These are phyloP conservation scores for Laetiporus sulphureus DNA, from an alignment of 1,284 basidiomycete species.

Conservation along the genomic window DNA sequence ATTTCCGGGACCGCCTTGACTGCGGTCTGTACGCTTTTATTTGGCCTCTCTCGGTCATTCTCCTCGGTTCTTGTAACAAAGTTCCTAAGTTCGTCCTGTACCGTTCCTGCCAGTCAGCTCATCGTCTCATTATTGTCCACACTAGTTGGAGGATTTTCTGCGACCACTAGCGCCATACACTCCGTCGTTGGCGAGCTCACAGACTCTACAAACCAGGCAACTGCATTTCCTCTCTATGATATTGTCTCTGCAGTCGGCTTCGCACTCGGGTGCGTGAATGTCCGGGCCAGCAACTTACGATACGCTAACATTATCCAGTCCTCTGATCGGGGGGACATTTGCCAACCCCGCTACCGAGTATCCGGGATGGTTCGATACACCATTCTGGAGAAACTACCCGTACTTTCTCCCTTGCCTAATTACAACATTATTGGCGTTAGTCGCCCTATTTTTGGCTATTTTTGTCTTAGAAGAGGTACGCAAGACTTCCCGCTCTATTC, in stretches of 20 bases:
- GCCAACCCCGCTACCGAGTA: conserved; percentile 45
- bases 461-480: conserved; percentile 50
- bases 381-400: conserved; percentile 43
- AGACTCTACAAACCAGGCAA: conserved; percentile 54
- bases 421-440: conserved; percentile 26
- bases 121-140: not conserved
- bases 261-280: conserved; percentile 43
- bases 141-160: conserved; percentile 39
- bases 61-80: conserved; percentile 38
- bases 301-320: conserved; percentile 30
- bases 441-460: conserved; percentile 33
- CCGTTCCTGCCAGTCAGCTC: not conserved
- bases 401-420: conserved; percentile 55
- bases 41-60: conserved; percentile 51
- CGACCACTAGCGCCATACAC: conserved; percentile 55
- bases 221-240: conserved; percentile 56
- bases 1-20: conserved; percentile 46
- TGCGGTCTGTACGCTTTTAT: conserved; percentile 39
- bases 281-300: not conserved
- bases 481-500: too few species aligned
- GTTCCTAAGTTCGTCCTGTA: conserved; percentile 25
- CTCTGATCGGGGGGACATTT: conserved; percentile 55
- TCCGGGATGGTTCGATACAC: conserved; percentile 36
- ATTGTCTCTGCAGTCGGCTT: conserved; percentile 55
- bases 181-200: conserved; percentile 62